Evolutionary conservation across 1,284 basidiomycete species (phyloP), one percentile per base, ranked within the genome.

Genomic region (Ganoderma lucidum): DNA sequence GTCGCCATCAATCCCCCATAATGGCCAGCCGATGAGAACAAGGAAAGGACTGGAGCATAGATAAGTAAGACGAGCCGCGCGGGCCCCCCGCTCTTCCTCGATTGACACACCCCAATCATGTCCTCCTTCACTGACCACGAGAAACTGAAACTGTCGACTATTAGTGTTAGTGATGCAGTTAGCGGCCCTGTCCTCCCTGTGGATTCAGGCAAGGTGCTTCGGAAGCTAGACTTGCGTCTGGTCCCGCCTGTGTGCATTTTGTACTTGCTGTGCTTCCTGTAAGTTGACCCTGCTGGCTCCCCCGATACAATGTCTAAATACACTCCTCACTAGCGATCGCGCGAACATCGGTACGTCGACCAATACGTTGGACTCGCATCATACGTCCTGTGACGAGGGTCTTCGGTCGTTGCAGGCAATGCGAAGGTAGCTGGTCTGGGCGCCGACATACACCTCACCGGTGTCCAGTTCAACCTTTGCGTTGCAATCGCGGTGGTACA

Each of bases 291-390:
- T 19, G 12, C 17, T 56, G 8, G 30, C 53, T 19, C 2, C 17
- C 2, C 15, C 0, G 30, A 19, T 17, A 1, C 14, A 5, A 86
- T 65, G 92, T 90, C 78, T 28, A 12, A 42, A 8, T 2, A 6
- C 9, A 4, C 17, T 15, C 19, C n/a, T 37, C 17, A 19, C 23
- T 32, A 81, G 93, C 71, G 92, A 93, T 76, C 83, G 90, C 59
- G 85, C 89, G 42, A 92, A 91, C 75, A 87, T 93, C 71, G 90
- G 89, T 63, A 17, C 45, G 45, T 48, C n/a, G 19, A n/a, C 90
- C 90, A 80, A 19, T 56, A 10, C 87, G 23, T 89, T 41, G n/a
- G 23, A 10, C 23, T 41, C 39, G 23, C 23, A 12, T 6, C 2
- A 2, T 14, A 5, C 17, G 3, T 12, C 12, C 2, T 15, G 1